These are phyloP conservation scores for Zygoascus biomembranicola DNA, from an alignment of 805 yeast species.

Conservation along the genomic window DNA sequence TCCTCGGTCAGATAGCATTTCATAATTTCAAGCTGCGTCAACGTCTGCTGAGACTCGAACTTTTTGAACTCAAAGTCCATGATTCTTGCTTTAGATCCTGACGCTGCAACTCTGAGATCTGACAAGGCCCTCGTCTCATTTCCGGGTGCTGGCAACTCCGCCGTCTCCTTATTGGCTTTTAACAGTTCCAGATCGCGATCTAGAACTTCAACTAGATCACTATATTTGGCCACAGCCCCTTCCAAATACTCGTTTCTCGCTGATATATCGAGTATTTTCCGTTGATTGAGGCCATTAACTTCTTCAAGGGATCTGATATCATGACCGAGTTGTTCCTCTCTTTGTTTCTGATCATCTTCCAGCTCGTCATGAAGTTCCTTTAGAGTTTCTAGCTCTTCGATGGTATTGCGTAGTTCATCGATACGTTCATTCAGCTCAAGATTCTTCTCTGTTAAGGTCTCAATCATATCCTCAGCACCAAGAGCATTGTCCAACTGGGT, in stretches of 20 bases:
- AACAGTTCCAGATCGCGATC: conserved; percentile 20
- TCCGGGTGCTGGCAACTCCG: background rate
- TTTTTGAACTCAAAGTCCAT: conserved; percentile 21
- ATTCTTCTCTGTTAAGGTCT: conserved; percentile 33
- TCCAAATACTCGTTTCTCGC: conserved; percentile 32
- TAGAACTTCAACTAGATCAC: conserved; percentile 23
- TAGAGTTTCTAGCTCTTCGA: conserved; percentile 45
- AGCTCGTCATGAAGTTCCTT: conserved; percentile 45
- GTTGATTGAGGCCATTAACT: conserved; percentile 11
- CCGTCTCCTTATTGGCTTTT: conserved; percentile 10
- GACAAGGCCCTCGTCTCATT: background rate
- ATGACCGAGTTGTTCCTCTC: conserved; percentile 35
- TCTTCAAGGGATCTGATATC: conserved; percentile 29
- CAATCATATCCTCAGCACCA: conserved; percentile 31
- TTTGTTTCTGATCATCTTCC: conserved; percentile 36
- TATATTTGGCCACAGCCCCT: conserved; percentile 18
- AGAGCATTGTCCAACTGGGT: conserved; percentile 26
- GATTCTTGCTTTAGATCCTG: conserved; percentile 18
- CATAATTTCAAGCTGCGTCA: conserved; percentile 21
- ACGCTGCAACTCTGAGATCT: conserved; percentile 14
- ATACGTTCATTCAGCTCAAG: conserved; percentile 31
- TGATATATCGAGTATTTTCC: conserved; percentile 20
- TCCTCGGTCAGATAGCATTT: conserved; percentile 17
- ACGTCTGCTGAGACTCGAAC: conserved; percentile 20
- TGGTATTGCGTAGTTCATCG: conserved; percentile 31